Evolutionary conservation across 1,139 yeast species (phyloP), one percentile per base, ranked within the genome.

Genomic region (Blastobotrys raffinosifermentans): DNA sequence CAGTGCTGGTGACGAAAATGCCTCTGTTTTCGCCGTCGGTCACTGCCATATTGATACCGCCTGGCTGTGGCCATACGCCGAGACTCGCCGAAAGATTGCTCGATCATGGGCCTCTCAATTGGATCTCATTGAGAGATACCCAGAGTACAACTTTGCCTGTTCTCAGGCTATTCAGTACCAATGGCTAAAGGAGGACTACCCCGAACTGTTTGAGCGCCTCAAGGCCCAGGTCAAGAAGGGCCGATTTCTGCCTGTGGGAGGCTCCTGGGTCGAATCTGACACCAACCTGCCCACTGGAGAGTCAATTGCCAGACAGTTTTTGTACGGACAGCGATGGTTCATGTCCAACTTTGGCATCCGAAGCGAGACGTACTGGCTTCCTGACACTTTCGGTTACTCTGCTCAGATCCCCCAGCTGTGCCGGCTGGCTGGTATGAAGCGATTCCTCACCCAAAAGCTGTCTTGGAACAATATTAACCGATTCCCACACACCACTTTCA

Each of bases 21-120:
- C 47, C 30, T 58, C 64, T 26, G 94, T 86, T 7, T 80, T 67
- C 56, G 94, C 84, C 3, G 71, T 89, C 44, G 96, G 96, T 33
- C 83, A 87, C 57, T 89, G 96, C 57, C 96, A 89, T 59, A 89
- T 87, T 51, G 97, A 89, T 55, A 87, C 96, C 18, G 95, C 95
- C 15, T 85, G 95, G 95, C 69, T 83, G 45, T 89, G 97, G 97
- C 96, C 96, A 10, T 87, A 82, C 67, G 96, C 94, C 3, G 96
- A 89, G 60, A 84, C 96, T 1, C 79, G 81, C 50, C 72, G 95
- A 44, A 86, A 86, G 56, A 76, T 86, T 44, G 94, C 86, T 4
- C 73, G 97, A 49, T 84, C 95, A 4, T 87, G 96, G 96, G 77
- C 94, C 0, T 77, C 94, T 9, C 97, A 87, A 61, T 67, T 86